Percentiles rank a stretch among this genome's conserved stretches.
Conservation (phyloP, 345 rosid species). For the Geranium rotundifolium region DNA sequence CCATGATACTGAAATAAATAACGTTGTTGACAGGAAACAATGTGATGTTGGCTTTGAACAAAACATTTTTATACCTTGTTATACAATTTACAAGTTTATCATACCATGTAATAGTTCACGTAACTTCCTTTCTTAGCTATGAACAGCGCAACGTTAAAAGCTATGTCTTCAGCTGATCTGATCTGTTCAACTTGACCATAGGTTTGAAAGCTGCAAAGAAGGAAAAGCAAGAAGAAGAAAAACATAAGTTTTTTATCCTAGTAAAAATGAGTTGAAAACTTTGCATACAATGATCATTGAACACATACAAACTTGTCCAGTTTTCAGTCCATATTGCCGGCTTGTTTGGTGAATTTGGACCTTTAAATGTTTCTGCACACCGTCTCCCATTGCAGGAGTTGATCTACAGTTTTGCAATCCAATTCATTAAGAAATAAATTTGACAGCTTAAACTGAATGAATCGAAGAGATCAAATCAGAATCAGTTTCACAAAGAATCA, state of each 20-base stretch:
- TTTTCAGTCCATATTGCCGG: conserved; percentile 87
- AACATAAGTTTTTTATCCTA: neutral
- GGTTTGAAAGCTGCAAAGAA: conserved; percentile 38
- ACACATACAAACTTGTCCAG: conserved; percentile 69
- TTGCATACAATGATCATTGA: neutral
- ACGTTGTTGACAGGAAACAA: neutral
- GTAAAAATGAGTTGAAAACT: no score
- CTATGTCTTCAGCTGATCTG: conserved; percentile 66
- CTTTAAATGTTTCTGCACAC: conserved; percentile 70
- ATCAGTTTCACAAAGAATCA: no score
- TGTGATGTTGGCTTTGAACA: neutral
- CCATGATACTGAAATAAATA: conserved; percentile 54
- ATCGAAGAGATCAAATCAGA: no score
- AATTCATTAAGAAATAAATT: no score
- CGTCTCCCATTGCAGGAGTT: conserved; percentile 68
- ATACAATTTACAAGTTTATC: neutral
- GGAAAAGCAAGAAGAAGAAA: neutral
- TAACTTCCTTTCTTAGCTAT: conserved; percentile 71
- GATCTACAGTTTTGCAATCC: conserved; percentile 25
- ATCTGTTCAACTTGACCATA: conserved; percentile 37
- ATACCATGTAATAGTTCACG: conserved; percentile 86
- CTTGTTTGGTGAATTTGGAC: conserved; percentile 70
- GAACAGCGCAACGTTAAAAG: conserved; percentile 64
- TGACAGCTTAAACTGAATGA: no score
- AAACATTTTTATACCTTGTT: no score